Percentiles rank a stretch among this genome's conserved stretches.
Conservation (phyloP, 2,329 filamentous ascomycete genomes). For the Diaporthe sp. region DNA sequence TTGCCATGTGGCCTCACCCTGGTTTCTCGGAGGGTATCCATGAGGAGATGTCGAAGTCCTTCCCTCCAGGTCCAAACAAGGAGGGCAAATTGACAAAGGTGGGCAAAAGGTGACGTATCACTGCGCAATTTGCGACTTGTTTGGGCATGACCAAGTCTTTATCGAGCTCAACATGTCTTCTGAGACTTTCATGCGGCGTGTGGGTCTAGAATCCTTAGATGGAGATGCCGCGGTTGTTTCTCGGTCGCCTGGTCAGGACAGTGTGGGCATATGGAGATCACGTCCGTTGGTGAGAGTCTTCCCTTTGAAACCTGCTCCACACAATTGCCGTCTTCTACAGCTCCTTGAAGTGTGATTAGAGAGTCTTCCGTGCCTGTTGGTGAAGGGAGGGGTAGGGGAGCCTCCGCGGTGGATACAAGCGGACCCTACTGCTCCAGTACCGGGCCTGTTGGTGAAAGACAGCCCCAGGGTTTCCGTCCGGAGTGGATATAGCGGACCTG, state of each 20-base stretch:
- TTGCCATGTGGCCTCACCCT: constrained; percentile 15
- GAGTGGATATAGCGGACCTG: neutral
- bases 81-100: neutral
- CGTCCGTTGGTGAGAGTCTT: neutral
- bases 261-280: neutral
- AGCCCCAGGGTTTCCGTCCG: neutral
- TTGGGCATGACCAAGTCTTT: constrained; percentile 8
- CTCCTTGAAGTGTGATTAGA: neutral
- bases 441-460: neutral
- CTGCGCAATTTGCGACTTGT: neutral
- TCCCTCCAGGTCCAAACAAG: neutral
- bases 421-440: neutral
- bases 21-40: constrained; percentile 10
- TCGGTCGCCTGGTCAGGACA: neutral
- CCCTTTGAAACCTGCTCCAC: neutral
- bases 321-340: neutral
- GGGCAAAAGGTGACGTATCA: constrained; percentile 9
- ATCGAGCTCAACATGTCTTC: neutral
- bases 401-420: neutral
- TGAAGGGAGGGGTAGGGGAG: neutral
- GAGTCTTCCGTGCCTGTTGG: neutral
- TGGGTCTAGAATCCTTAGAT: constrained; percentile 2
- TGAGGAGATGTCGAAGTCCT: neutral
- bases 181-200: neutral
- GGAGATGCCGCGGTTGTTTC: constrained; percentile 10